These are phyloP conservation scores for Logfia minima DNA, from an alignment of 129 eudicot genomes.

Conservation along the genomic window DNA sequence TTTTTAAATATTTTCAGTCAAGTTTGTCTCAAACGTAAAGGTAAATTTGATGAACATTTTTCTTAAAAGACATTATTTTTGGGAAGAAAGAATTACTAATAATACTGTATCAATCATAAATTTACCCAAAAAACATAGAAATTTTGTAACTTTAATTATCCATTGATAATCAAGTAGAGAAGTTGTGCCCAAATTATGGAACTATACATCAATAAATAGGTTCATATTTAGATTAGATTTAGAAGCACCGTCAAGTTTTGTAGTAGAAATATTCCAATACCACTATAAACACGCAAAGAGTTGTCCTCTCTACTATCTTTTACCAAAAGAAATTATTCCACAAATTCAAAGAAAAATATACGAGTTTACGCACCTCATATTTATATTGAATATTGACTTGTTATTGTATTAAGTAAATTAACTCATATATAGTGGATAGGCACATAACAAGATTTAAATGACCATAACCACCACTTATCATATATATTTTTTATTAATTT, in stretches of 20 bases:
- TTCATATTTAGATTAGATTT: not conserved
- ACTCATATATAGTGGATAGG: too few species aligned
- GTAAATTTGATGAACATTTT: too few species aligned
- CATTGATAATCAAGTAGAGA: not conserved
- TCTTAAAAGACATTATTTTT: too few species aligned
- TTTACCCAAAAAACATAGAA: not conserved
- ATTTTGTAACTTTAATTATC: not conserved
- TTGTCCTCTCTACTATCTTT: not conserved
- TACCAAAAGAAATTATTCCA: not conserved
- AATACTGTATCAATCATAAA: not conserved
- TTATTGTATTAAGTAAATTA: not conserved
- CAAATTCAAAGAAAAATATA: not conserved
- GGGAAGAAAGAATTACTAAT: too few species aligned
- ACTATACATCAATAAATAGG: not conserved
- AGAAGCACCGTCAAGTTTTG: constrained; percentile 4
- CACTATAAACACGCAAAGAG: constrained; percentile 28
- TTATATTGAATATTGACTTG: not conserved
- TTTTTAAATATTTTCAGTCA: too few species aligned
- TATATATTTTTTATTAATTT: not conserved
- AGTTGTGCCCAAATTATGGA: constrained; percentile 1
- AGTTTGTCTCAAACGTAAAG: too few species aligned
- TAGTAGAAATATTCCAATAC: not conserved
- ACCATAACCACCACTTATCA: too few species aligned
- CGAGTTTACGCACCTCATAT: not conserved
- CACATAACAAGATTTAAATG: too few species aligned